Evolutionary conservation across 192 early-diverging fungal species (phyloP).

Genomic region (Backusella sp.): DNA sequence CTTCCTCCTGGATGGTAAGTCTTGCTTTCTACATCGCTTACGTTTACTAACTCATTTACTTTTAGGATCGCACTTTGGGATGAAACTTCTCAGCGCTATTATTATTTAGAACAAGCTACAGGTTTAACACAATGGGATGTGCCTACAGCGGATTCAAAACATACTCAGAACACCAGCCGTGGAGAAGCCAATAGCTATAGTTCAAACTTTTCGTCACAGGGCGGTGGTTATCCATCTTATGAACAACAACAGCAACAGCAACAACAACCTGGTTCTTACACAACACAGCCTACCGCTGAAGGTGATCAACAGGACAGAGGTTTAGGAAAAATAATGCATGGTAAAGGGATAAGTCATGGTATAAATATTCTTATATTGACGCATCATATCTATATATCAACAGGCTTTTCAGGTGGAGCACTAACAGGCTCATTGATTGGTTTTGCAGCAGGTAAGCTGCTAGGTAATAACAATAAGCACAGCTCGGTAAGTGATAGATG

Average conservation of each 20-base stretch:
- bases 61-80: conserved; percentile 30
- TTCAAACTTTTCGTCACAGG: neutral
- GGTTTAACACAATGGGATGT: conserved; percentile 29
- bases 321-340: neutral
- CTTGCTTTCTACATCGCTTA: neutral
- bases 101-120: conserved; percentile 22
- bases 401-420: conserved; percentile 16
- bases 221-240: neutral
- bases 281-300: neutral
- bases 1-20: conserved; percentile 30
- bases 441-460: conserved; percentile 6
- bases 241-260: neutral
- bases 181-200: neutral
- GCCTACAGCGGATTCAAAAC: neutral
- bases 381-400: neutral
- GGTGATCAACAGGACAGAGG: conserved; percentile 3
- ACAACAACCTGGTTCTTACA: neutral
- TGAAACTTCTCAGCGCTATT: conserved; percentile 17
- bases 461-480: neutral
- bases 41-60: neutral
- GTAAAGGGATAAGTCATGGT: neutral
- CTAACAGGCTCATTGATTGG: conserved; percentile 8
- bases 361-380: neutral
- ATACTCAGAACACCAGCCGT: neutral
- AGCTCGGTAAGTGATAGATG: neutral